These are phyloP conservation scores for Aspergillus transmontanensis DNA, from an alignment of 2,329 filamentous ascomycete genomes.

Conservation along the genomic window DNA sequence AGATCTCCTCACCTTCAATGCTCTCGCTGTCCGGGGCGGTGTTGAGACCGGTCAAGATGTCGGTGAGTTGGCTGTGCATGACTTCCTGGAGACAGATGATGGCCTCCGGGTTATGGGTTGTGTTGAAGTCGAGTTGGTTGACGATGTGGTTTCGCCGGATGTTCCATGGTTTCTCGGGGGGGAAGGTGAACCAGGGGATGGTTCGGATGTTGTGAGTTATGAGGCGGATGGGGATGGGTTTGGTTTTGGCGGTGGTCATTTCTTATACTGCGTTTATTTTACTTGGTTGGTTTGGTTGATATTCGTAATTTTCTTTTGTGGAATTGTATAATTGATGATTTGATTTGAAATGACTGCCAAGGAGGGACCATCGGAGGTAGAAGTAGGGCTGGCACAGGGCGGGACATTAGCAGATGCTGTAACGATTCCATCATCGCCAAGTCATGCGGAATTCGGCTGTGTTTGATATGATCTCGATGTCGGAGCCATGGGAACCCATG, in stretches of 20 bases:
- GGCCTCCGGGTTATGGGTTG: neutral
- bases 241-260: neutral
- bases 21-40: neutral
- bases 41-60: neutral
- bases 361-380: too few species aligned
- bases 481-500: neutral
- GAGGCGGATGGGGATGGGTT: neutral
- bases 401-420: neutral
- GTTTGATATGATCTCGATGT: neutral
- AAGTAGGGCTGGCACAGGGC: neutral
- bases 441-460: neutral
- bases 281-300: neutral
- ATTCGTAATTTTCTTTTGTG: too few species aligned
- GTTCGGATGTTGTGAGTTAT: neutral
- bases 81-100: conserved; percentile 1
- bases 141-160: neutral
- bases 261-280: neutral
- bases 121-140: conserved; percentile 4
- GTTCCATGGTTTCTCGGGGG: conserved; percentile 1
- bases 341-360: too few species aligned
- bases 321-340: too few species aligned
- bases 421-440: conserved; percentile 1
- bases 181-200: conserved; percentile 3
- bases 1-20: neutral
- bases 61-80: neutral